phyloP scores from a whole-genome alignment of 768 basidiomycete species.

The Peribolospora kevripleyi region DNA sequence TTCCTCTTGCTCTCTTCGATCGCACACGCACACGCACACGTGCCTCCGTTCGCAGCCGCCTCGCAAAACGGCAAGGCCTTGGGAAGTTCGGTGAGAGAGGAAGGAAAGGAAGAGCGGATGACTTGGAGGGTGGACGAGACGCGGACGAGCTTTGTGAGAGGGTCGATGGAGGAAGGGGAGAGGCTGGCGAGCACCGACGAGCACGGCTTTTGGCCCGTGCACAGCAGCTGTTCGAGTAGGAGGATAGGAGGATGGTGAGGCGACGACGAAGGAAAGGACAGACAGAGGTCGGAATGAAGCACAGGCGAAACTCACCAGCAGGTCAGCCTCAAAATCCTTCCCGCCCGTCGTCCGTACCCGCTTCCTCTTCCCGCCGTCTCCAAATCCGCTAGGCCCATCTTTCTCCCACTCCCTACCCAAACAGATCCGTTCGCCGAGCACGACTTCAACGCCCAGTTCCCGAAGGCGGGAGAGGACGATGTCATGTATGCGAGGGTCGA shows the following conservation, averaged over 20 bases:
- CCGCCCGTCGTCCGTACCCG: neutral
- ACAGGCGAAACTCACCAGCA: neutral
- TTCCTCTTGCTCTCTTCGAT: too few species aligned
- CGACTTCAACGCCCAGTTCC: slow-evolving; percentile 12
- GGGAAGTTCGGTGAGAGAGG: too few species aligned
- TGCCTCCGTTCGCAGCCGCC: too few species aligned
- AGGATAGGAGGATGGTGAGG: neutral
- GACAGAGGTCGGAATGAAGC: slow-evolving; percentile 7
- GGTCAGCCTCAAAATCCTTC: neutral
- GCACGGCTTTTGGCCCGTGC: slow-evolving; percentile 16
- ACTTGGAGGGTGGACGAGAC: too few species aligned
- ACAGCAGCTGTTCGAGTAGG: slow-evolving; percentile 8
- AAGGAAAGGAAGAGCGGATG: too few species aligned
- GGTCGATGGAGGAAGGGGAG: slow-evolving; percentile 5
- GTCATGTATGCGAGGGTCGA: slow-evolving; percentile 11
- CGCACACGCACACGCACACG: too few species aligned
- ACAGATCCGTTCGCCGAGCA: slow-evolving; percentile 11
- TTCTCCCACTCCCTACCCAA: slow-evolving; percentile 3
- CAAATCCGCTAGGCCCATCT: neutral
- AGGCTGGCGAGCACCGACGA: slow-evolving; percentile 8
- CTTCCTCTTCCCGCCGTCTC: slow-evolving; percentile 3
- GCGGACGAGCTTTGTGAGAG: too few species aligned
- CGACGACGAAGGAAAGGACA: neutral
- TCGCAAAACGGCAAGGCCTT: too few species aligned
- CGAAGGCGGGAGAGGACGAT: slow-evolving; percentile 7